Conservation (phyloP, 257 asterid genomes). For the Penstemon davidsonii region DNA sequence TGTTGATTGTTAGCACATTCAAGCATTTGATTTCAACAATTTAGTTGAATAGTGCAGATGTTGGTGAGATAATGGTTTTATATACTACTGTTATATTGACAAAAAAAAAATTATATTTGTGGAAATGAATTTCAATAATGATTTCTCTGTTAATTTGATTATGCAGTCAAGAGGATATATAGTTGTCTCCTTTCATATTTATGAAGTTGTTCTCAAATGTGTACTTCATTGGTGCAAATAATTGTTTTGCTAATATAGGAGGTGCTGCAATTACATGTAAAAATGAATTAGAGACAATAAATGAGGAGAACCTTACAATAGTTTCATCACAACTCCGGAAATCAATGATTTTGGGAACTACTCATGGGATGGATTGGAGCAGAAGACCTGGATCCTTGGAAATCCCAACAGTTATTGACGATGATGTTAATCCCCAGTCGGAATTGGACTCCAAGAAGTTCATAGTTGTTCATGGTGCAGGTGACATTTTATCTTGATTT, state of each 20-base stretch:
- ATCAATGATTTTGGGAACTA: slow-evolving; percentile 57
- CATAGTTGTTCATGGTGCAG: slow-evolving; percentile 95
- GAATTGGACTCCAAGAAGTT: slow-evolving; percentile 48
- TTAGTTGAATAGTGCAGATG: background rate
- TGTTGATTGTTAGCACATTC: background rate
- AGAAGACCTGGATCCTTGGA: slow-evolving; percentile 66
- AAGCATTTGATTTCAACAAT: background rate
- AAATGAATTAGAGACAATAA: slow-evolving; percentile 74
- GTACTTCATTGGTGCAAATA: slow-evolving; percentile 5
- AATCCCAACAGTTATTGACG: slow-evolving; percentile 38
- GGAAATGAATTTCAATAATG: background rate
- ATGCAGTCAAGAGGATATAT: slow-evolving; percentile 2
- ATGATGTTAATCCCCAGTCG: slow-evolving; percentile 42
- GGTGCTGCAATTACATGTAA: slow-evolving; percentile 93
- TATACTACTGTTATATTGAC: no score
- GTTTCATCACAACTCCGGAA: slow-evolving; percentile 79
- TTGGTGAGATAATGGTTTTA: background rate
- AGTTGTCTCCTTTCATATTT: background rate
- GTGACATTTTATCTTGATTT: slow-evolving; percentile 40
- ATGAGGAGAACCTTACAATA: slow-evolving; percentile 57
- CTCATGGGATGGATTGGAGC: slow-evolving; percentile 92
- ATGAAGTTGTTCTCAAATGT: background rate
- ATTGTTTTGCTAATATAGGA: slow-evolving; percentile 44
- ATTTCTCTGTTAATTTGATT: background rate
- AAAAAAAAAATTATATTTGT: no score